phyloP scores from a whole-genome alignment of 257 asterid genomes.

The Solanum sejunctum region DNA sequence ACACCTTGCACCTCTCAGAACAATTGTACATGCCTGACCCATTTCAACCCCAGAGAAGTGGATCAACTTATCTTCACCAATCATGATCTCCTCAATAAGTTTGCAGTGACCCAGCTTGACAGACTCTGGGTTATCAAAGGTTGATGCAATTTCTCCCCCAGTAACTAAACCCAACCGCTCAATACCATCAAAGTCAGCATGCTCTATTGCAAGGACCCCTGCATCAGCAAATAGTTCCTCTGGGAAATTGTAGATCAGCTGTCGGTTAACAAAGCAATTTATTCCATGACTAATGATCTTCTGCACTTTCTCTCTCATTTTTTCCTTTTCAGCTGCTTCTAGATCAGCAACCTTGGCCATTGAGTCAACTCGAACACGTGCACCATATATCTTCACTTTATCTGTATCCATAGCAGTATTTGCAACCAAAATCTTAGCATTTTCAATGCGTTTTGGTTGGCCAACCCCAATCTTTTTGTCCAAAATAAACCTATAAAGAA shows the following conservation, averaged over 20 bases:
- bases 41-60: constrained; percentile 94
- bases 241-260: constrained; percentile 87
- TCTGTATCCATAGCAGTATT: constrained; percentile 99
- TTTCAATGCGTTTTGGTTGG: constrained; percentile 93
- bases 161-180: constrained; percentile 93
- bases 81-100: constrained; percentile 93
- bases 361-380: constrained; percentile 98
- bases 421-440: constrained; percentile 92
- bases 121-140: constrained; percentile 94
- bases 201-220: constrained; percentile 93
- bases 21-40: constrained; percentile 99
- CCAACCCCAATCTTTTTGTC: constrained; percentile 97
- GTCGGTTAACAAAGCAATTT: constrained; percentile 91
- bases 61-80: constrained; percentile 94
- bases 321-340: constrained; percentile 86
- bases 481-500: constrained; percentile 59
- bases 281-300: constrained; percentile 87
- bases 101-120: constrained; percentile 94
- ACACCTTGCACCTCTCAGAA: constrained; percentile 93
- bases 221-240: constrained; percentile 98
- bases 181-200: constrained; percentile 98
- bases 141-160: constrained; percentile 95
- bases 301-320: constrained; percentile 91
- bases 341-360: constrained; percentile 98
- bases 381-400: constrained; percentile 94